A percentile compares a stretch with the other conserved stretches of the same genome.
phyloP scores from a whole-genome alignment of 1,284 basidiomycete species.

The Fomitopsis palustris region DNA sequence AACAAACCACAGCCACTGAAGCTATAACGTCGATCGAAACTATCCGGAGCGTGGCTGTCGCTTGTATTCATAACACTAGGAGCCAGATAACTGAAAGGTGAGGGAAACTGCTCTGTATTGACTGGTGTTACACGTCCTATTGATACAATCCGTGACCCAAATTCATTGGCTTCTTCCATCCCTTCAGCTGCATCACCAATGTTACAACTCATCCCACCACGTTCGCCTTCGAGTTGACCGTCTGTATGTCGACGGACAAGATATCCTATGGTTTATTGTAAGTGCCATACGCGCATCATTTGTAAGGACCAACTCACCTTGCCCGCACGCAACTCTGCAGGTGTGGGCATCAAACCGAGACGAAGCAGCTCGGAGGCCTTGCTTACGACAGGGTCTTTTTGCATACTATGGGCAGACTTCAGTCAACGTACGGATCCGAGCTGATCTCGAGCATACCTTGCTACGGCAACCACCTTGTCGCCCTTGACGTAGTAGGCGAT shows the following conservation, averaged over 20 bases:
- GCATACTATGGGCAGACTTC: slow-evolving; percentile 52
- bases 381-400: slow-evolving; percentile 77
- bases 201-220: slow-evolving; percentile 11
- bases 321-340: slow-evolving; percentile 69
- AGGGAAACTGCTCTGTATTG: too few relatives aligned
- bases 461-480: slow-evolving; percentile 78
- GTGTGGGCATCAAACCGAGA: slow-evolving; percentile 77
- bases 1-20: too few relatives aligned
- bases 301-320: slow-evolving; percentile 37
- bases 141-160: not conserved
- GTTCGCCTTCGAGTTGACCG: slow-evolving; percentile 23
- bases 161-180: not conserved
- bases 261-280: slow-evolving; percentile 16
- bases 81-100: too few relatives aligned
- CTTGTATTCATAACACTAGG: too few relatives aligned
- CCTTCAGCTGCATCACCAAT: too few relatives aligned
- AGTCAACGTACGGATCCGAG: not conserved
- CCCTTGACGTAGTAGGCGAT: slow-evolving; percentile 83
- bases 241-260: slow-evolving; percentile 24
- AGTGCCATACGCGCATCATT: not conserved
- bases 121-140: not conserved
- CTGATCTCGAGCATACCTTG: slow-evolving; percentile 56
- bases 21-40: too few relatives aligned
- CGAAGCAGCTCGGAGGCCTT: slow-evolving; percentile 82
- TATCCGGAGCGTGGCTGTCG: too few relatives aligned